Conservation (phyloP, 2,329 filamentous ascomycete genomes). For the Botrytis byssoidea region DNA sequence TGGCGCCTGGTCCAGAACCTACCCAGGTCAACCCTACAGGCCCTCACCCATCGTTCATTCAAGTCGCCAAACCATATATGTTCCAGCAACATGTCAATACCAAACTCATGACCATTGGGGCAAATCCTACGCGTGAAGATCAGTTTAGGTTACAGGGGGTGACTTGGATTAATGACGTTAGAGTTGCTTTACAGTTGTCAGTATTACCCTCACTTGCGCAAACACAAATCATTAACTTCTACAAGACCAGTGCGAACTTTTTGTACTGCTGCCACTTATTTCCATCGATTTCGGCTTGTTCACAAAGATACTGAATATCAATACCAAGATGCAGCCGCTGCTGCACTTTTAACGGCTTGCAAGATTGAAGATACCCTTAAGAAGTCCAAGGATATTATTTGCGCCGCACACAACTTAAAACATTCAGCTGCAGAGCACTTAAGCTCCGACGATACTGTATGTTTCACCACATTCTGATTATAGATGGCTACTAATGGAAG, state of each 20-base stretch:
- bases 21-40: constrained; percentile 24
- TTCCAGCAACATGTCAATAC: constrained; percentile 78
- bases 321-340: constrained; percentile 81
- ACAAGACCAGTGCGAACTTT: constrained; percentile 82
- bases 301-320: constrained; percentile 86
- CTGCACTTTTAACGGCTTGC: constrained; percentile 87
- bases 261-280: constrained; percentile 87
- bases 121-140: constrained; percentile 77
- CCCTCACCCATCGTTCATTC: constrained; percentile 40
- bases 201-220: constrained; percentile 38
- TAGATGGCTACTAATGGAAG: constrained; percentile 12
- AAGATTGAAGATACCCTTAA: constrained; percentile 98
- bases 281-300: constrained; percentile 86
- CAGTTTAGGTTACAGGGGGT: constrained; percentile 80
- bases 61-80: constrained; percentile 64
- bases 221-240: constrained; percentile 11
- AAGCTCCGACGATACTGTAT: constrained; percentile 78
- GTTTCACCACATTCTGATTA: constrained; percentile 29
- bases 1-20: constrained; percentile 29
- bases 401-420: constrained; percentile 84
- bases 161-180: constrained; percentile 82
- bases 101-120: constrained; percentile 65
- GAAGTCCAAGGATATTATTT: constrained; percentile 90
- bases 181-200: constrained; percentile 75
- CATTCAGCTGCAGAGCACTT: constrained; percentile 58